These are phyloP conservation scores for Ogataea thermomethanolica DNA, from an alignment of 805 yeast species.

Conservation along the genomic window DNA sequence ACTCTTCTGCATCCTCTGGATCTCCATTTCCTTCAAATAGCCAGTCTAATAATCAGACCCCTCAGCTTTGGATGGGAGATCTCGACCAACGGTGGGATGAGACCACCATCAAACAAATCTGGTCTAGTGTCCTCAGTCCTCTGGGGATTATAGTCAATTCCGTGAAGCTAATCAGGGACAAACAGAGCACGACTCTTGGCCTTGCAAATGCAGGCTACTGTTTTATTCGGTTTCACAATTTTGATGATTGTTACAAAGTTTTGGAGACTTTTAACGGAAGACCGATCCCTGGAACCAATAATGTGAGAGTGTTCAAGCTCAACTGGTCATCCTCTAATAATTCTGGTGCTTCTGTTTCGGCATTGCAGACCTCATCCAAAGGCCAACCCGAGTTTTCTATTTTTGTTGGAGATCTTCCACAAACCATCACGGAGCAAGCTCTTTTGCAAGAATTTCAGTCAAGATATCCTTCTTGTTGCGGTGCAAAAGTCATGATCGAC, in stretches of 20 bases:
- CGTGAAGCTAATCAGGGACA: conserved; percentile 71
- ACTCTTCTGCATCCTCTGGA: not conserved
- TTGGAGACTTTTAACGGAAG: conserved; percentile 60
- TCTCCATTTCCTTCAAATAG: conserved; percentile 1
- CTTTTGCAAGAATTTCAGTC: conserved; percentile 64
- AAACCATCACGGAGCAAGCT: conserved; percentile 64
- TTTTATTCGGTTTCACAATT: conserved; percentile 68
- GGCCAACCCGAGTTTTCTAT: conserved; percentile 51
- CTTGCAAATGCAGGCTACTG: conserved; percentile 68
- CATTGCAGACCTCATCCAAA: conserved; percentile 11
- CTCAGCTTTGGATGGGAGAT: conserved; percentile 86
- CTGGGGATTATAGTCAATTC: conserved; percentile 55
- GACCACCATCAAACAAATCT: conserved; percentile 55
- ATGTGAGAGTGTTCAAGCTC: conserved; percentile 53
- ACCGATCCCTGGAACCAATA: conserved; percentile 61
- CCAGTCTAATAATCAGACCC: conserved; percentile 22
- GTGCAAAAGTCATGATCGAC: conserved; percentile 78
- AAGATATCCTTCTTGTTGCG: conserved; percentile 67
- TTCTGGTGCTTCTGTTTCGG: conserved; percentile 15
- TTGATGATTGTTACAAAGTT: conserved; percentile 62
- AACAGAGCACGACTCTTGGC: conserved; percentile 34
- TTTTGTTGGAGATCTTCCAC: conserved; percentile 82
- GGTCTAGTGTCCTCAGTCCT: conserved; percentile 48
- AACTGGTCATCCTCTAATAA: conserved; percentile 67
- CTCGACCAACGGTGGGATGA: conserved; percentile 85